Evolutionary conservation across 1,284 basidiomycete genomes (phyloP).

Genomic region (Ustilago curta): DNA sequence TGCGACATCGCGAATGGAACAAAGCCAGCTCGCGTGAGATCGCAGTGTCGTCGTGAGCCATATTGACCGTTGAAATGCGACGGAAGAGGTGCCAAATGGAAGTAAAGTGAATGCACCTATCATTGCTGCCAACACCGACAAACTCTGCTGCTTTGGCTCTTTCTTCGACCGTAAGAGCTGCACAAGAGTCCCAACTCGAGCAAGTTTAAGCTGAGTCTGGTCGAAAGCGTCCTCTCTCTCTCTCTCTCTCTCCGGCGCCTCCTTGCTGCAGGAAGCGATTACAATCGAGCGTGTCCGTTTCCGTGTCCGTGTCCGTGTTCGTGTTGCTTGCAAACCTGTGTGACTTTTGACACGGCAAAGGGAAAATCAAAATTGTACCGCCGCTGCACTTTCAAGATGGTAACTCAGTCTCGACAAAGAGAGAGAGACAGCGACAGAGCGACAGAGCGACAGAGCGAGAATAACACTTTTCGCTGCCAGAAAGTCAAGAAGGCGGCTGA

Average conservation of each 20-base stretch:
- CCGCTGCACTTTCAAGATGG: slow-evolving; percentile 3
- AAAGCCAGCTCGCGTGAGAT: too few relatives aligned
- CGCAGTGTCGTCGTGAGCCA: too few relatives aligned
- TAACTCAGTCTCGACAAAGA: too few relatives aligned
- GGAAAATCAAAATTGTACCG: slow-evolving; percentile 1
- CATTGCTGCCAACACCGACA: slow-evolving; percentile 4
- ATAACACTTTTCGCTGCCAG: neutral
- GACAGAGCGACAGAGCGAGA: too few relatives aligned
- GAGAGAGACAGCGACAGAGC: too few relatives aligned
- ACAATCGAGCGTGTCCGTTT: slow-evolving; percentile 2
- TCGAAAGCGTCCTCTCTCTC: too few relatives aligned
- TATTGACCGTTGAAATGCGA: neutral
- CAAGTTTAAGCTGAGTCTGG: neutral
- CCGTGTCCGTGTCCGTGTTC: slow-evolving; percentile 8
- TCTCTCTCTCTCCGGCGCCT: slow-evolving; percentile 1
- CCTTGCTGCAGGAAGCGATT: slow-evolving; percentile 5
- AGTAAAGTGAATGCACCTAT: too few relatives aligned
- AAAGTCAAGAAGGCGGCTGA: neutral
- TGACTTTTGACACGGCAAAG: neutral
- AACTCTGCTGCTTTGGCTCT: neutral
- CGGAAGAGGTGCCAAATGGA: neutral
- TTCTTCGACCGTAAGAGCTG: neutral
- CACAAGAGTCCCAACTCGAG: neutral
- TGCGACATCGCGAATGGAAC: neutral
- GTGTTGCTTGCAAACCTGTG: neutral